phyloP scores from a whole-genome alignment of 108 stramenopile genomes.

The Skeletonema grethae region DNA sequence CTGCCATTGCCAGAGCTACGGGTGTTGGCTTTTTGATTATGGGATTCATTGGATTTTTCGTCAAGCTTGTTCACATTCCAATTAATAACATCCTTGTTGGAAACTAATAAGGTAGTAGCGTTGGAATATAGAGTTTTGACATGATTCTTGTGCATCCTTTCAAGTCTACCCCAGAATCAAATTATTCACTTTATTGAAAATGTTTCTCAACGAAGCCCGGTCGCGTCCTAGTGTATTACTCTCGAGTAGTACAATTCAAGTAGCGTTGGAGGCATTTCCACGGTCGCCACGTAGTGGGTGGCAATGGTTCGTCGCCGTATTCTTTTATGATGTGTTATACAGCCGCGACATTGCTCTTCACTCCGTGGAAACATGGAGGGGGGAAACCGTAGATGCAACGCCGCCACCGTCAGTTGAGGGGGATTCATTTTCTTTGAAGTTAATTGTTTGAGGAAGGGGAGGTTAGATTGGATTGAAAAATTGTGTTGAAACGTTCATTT shows the following conservation, averaged over 20 bases:
- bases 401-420: conserved; percentile 39
- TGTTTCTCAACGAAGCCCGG: conserved; percentile 10
- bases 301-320: conserved; percentile 28
- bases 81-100: conserved; percentile 99
- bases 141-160: not conserved
- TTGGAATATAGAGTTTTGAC: not conserved
- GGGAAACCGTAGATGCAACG: conserved; percentile 38
- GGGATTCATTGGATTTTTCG: conserved; percentile 99
- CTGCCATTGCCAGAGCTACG: conserved; percentile 89
- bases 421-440: not conserved
- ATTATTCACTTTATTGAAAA: not conserved
- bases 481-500: not conserved
- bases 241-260: conserved; percentile 1
- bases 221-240: conserved; percentile 18
- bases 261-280: conserved; percentile 42
- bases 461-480: not conserved
- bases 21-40: conserved; percentile 98
- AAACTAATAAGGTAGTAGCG: conserved; percentile 34
- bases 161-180: conserved; percentile 4
- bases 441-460: not conserved
- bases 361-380: conserved; percentile 21
- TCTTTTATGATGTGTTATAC: not conserved
- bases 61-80: conserved; percentile 99
- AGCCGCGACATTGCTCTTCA: conserved; percentile 34
- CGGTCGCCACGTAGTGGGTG: conserved; percentile 37